Evolutionary conservation across 2,329 filamentous ascomycete genomes (phyloP), one percentile per base, ranked within the genome.

Genomic region (Periconia macrospinosa): DNA sequence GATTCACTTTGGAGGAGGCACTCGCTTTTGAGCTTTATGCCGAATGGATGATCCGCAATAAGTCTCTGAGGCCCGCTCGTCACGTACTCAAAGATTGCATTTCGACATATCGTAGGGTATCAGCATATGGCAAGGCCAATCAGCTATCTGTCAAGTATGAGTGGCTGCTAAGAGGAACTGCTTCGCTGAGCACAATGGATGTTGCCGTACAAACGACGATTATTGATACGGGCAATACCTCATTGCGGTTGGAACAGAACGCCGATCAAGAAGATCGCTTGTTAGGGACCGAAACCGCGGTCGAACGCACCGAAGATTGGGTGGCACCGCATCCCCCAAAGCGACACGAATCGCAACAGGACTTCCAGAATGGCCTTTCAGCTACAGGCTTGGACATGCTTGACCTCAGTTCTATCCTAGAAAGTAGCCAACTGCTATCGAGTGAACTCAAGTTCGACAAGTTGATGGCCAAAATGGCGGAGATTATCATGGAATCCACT

Each of bases 401-500:
- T 66, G 90, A 92, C 70, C 73, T 92, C 56, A 87, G 90, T 41
- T 88, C 87, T 20, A 92, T 93, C 54, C 78, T 93, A 14, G 86
- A 90, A 62, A 90, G 87, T 2, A 91, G 88, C 10, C 90, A 92
- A 67, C 83, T 92, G 42, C 86, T 93, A 42, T 92, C 89, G 5
- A 92, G 89, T 15, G 88, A 92, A 47, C 75, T 93, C 11, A 83
- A 89, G 59, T 84, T 92, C 13, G 89, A 92, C 58, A 83, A 88
- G 62, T 80, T 93, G 3, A 81, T 92, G 56, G 86, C 88, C 65
- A 92, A 89, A 41, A 91, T 93, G 85, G 90, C 88, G 61, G 86
- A 91, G 56, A 90, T 92, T 57, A 90, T 92, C 46, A 73, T 92
- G 23, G 87, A 92, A 61, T 91, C 88, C 0, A 91, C 88, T 48